Evolutionary conservation across 371 early-diverging fungal genomes (phyloP), one percentile per base, ranked within the genome.

Genomic region (Conidiobolus coronatus): DNA sequence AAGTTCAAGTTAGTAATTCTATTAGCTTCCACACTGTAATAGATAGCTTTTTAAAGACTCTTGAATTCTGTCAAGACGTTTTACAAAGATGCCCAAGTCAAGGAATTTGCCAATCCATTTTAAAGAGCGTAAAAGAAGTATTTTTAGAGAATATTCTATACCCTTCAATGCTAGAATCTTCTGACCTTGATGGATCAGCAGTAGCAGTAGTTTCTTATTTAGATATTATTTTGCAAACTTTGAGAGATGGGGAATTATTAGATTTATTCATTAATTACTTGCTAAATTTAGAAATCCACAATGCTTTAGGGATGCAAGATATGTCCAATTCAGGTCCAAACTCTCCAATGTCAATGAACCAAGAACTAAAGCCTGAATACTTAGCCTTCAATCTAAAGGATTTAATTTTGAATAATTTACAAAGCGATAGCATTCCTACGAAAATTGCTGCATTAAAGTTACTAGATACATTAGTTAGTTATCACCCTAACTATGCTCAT

Each of bases 121-220:
- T 86, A 44, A 55, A 56, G n/a, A 71, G 70, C 35, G 61, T 90
- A 52, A 73, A 77, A 35, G 55, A 66, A 14, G 72, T 77, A 15
- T 87, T 91, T 58, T 60, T 94, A 42, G 81, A 80, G 49, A 79
- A 79, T 36, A 84, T 89, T 38, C 57, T 94, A 34, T 80, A 81
- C 44, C 85, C 91, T 6, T 79, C 85, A 22, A 67, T 91, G 45
- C 57, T 77, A 22, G 85, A 83, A 48, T 80, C 85, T 52, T 81
- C 84, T 0, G 95, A 94, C 56, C 71, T 71, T 13, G 91, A 94
- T 55, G 91, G 90, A 0, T 85, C 86, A 42, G 77, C 87, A 1
- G 85, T 87, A 0, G 82, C 90, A 0, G 79, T 81, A 1, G 75
- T 94, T 49, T 80, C 75, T 49, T 94, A 94, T 52, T 68, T 92